Evolutionary conservation across 345 rosid species (phyloP).

Genomic region (Syzygium jambos): DNA sequence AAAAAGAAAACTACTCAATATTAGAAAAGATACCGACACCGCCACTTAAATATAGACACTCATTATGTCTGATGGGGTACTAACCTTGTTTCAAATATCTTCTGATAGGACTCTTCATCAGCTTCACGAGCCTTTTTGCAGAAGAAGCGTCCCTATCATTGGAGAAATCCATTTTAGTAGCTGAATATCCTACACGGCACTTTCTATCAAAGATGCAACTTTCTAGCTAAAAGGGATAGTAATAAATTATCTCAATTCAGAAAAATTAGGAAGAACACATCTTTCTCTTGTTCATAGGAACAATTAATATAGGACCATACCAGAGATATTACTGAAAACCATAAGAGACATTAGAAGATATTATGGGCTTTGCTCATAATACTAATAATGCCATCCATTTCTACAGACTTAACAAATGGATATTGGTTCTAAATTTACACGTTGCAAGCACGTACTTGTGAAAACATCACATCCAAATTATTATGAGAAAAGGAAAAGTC

Average conservation of each 20-base stretch:
- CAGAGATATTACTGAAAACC: background rate
- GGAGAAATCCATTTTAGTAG: background rate
- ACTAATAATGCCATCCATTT: background rate
- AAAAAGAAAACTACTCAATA: background rate
- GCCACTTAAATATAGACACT: background rate
- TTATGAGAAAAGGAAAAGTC: background rate
- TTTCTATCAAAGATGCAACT: background rate
- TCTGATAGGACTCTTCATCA: constrained; percentile 40
- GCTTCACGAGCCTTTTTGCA: constrained; percentile 35
- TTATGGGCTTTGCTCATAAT: background rate
- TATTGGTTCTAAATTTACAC: background rate
- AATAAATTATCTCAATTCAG: background rate
- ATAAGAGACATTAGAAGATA: background rate
- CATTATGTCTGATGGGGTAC: background rate
- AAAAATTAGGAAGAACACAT: background rate
- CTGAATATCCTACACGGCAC: background rate
- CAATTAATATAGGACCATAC: background rate
- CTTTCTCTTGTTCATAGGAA: background rate
- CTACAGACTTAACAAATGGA: background rate
- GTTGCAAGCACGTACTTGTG: background rate
- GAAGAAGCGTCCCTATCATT: constrained; percentile 41
- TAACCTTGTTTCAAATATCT: constrained; percentile 41
- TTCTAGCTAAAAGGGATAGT: background rate
- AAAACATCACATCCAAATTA: background rate
- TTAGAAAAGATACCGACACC: background rate